These are phyloP conservation scores for Candida sanyiensis DNA, from an alignment of 805 yeast genomes.

Conservation along the genomic window DNA sequence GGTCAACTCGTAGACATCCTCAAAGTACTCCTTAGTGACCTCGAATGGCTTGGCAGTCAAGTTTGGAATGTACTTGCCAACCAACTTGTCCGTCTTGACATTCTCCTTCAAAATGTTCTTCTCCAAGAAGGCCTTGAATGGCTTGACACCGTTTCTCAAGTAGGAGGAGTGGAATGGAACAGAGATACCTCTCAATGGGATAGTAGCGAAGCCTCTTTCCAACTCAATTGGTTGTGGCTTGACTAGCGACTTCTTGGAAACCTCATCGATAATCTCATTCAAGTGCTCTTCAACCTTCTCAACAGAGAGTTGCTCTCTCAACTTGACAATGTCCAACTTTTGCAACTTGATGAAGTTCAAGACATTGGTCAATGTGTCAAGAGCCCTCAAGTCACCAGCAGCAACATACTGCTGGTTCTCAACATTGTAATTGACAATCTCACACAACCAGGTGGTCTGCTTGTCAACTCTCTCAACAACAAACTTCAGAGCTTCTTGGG, in stretches of 20 bases:
- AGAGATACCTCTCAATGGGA: slow-evolving; percentile 97
- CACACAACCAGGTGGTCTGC: slow-evolving; percentile 89
- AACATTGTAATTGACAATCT: slow-evolving; percentile 96
- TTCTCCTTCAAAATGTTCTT: slow-evolving; percentile 95
- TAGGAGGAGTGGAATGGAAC: slow-evolving; percentile 99
- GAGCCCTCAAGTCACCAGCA: slow-evolving; percentile 96
- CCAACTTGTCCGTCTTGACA: slow-evolving; percentile 88
- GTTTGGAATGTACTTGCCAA: slow-evolving; percentile 96
- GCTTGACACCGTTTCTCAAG: slow-evolving; percentile 96
- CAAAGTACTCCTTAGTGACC: slow-evolving; percentile 93
- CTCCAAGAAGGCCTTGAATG: slow-evolving; percentile 94
- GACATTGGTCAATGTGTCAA: slow-evolving; percentile 89
- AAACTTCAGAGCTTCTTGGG: slow-evolving; percentile 88
- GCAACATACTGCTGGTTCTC: slow-evolving; percentile 98
- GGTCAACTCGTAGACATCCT: slow-evolving; percentile 90
- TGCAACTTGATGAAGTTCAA: slow-evolving; percentile 89
- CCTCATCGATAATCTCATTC: slow-evolving; percentile 81
- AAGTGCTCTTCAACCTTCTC: slow-evolving; percentile 88
- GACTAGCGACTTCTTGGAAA: slow-evolving; percentile 70
- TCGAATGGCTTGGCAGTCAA: slow-evolving; percentile 96
- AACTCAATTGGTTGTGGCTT: slow-evolving; percentile 96
- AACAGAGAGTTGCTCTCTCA: slow-evolving; percentile 73
- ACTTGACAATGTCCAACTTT: slow-evolving; percentile 86
- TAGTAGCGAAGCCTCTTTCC: slow-evolving; percentile 97
- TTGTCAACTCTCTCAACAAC: slow-evolving; percentile 84